Evolutionary conservation across 495 filamentous ascomycete species (phyloP).

Genomic region (Aspergillus campestris): DNA sequence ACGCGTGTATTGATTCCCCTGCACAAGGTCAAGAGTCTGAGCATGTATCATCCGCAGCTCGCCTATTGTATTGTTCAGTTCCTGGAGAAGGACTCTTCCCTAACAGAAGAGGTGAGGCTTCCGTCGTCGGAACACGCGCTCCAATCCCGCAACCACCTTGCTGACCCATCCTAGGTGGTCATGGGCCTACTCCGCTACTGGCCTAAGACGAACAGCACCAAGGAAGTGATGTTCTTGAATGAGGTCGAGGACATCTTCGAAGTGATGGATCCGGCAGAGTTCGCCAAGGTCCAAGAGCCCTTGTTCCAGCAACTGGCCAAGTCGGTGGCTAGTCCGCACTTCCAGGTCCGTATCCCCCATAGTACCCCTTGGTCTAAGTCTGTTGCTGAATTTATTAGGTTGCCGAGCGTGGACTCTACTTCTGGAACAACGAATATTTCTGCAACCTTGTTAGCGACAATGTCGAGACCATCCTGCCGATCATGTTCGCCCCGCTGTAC

Average conservation of each 20-base stretch:
- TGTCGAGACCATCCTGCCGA: conserved; percentile 93
- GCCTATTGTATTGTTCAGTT: conserved; percentile 99
- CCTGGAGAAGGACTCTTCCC: conserved; percentile 91
- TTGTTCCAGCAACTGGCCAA: conserved; percentile 96
- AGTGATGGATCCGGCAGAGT: conserved; percentile 98
- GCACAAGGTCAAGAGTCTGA: conserved; percentile 97
- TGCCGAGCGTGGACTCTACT: conserved; percentile 93
- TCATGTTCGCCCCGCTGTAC: conserved; percentile 98
- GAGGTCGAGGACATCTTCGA: conserved; percentile 99
- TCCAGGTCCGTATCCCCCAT: conserved; percentile 54
- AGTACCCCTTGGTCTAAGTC: neutral
- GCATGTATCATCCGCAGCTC: conserved; percentile 99
- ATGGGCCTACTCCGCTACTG: conserved; percentile 92
- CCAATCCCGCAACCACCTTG: neutral
- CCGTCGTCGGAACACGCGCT: neutral
- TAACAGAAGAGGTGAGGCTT: conserved; percentile 82
- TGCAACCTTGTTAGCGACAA: conserved; percentile 99
- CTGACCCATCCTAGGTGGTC: conserved; percentile 56
- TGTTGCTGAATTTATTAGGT: conserved; percentile 42
- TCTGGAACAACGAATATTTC: conserved; percentile 99
- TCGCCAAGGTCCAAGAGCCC: conserved; percentile 96
- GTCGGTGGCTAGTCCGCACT: conserved; percentile 96
- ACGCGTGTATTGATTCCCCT: conserved; percentile 87
- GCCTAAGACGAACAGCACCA: conserved; percentile 99
- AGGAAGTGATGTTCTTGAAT: conserved; percentile 99